Conservation (phyloP, 83 land plant species). For the Picea engelmannii region DNA sequence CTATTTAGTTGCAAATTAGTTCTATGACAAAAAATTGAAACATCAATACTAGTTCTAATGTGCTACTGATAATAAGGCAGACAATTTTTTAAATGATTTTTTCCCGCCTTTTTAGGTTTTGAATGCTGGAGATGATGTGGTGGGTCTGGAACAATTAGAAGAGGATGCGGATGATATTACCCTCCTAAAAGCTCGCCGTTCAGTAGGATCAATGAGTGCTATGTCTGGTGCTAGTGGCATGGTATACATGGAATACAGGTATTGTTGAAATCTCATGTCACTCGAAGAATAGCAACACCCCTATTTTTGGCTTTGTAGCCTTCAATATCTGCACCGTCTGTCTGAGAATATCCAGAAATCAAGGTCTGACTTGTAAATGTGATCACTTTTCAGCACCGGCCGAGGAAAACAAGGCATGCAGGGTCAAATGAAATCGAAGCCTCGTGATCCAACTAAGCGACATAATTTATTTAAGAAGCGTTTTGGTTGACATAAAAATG, state of each 20-base stretch:
- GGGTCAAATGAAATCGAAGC: constrained; percentile 43
- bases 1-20: not conserved
- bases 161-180: too few species aligned
- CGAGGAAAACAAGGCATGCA: constrained; percentile 25
- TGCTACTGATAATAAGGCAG: not conserved
- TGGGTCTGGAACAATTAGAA: too few species aligned
- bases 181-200: too few species aligned
- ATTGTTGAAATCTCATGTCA: not conserved
- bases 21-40: not conserved
- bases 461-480: constrained; percentile 54
- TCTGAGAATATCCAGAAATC: not conserved
- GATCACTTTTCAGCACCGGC: constrained; percentile 27
- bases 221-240: too few species aligned
- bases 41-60: not conserved
- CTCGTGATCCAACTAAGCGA: constrained; percentile 51
- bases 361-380: not conserved
- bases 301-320: not conserved
- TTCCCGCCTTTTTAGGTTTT: constrained; percentile 55
- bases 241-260: too few species aligned
- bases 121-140: constrained; percentile 86
- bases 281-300: not conserved
- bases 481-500: constrained; percentile 23
- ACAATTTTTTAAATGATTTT: not conserved
- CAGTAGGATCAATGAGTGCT: too few species aligned
- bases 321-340: not conserved